Base-by-base conservation (phyloP, 345 rosid species). In the Eucalyptus decipiens region DNA sequence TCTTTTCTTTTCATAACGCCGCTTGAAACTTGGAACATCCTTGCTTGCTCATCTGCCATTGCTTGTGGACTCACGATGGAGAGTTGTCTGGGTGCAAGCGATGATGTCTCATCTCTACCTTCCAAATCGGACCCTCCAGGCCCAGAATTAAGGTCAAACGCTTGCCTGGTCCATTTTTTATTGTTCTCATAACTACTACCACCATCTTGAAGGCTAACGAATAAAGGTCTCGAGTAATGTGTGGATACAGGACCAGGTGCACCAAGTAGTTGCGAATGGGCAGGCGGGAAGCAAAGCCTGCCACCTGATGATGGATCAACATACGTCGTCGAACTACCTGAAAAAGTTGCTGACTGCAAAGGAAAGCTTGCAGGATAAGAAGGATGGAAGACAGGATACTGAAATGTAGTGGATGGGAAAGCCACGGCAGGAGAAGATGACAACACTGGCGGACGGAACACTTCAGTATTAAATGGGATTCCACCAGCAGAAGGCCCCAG, bases 91-190 rank as follows among this genome's bases (percentile, higher is more conserved):
- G 91, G 89, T 24, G 90, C 89, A 90, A 91, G 90, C 47, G 96
- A 24, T 10, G 93, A 58, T 15, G 91, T 80, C 89, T 95, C 99
- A n/a, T 95, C 97, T 92, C 96, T 94, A 56, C 94, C 94, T 85
- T 96, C 99, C 21, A 89, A 65, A 13, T 97, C 99, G 6, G 91
- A 92, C 26, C 93, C 96, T 88, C 93, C 94, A 26, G 99, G 99
- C 51, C 99, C 99, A 1, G 98, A 91, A 90, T 97, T 97, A 48
- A 97, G 93, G 90, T 97, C 99, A 72, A 97, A 92, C 19, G 93
- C 93, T 83, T 94, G 96, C 87, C 97, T 92, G 87, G 89, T 94
- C 98, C 98, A 95, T 91, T 95, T 97, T 90, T 93, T 93, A 86
- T 92, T 92, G 88, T 91, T 92, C 67, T 94, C 97, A 51, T 89